Evolutionary conservation across 176 grass and related monocot genomes (phyloP).

Genomic region (Juncus effusus): DNA sequence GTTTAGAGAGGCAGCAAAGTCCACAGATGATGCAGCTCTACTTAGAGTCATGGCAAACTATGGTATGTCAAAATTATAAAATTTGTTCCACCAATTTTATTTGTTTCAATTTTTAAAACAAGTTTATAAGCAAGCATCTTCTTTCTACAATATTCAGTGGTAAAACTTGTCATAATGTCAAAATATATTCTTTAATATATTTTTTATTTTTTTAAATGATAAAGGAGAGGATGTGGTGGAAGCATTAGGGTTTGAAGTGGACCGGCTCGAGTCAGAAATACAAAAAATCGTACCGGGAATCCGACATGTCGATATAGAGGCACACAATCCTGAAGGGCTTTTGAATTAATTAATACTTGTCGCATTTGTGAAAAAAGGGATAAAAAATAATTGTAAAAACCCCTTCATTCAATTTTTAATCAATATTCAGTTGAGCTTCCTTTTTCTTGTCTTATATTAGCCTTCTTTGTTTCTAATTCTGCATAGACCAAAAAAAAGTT

Average conservation of each 20-base stretch:
- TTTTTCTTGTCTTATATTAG: too few species aligned
- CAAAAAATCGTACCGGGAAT: conserved; percentile 94
- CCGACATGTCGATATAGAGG: conserved; percentile 90
- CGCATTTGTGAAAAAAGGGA: not conserved
- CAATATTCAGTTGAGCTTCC: too few species aligned
- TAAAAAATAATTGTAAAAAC: not conserved
- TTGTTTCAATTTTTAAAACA: too few species aligned
- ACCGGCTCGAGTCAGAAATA: conserved; percentile 89
- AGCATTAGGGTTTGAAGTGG: conserved; percentile 85
- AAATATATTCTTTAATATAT: not conserved
- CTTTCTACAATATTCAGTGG: too few species aligned
- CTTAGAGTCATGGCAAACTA: conserved; percentile 82
- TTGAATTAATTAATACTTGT: conserved; percentile 25
- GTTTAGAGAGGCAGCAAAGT: conserved; percentile 71
- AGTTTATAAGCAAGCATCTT: too few species aligned
- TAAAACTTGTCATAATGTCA: too few species aligned
- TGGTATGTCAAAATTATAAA: conserved; percentile 38
- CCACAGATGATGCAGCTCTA: conserved; percentile 56
- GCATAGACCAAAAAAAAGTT: too few species aligned
- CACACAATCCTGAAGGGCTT: conserved; percentile 86
- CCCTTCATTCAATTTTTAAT: not conserved
- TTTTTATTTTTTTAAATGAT: conserved; percentile 4
- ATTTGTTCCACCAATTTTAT: too few species aligned
- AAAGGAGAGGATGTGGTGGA: conserved; percentile 94
- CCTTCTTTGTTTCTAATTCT: not conserved